Evolutionary conservation across 1,139 yeast genomes (phyloP).

Genomic region (Candida frijolesensis): DNA sequence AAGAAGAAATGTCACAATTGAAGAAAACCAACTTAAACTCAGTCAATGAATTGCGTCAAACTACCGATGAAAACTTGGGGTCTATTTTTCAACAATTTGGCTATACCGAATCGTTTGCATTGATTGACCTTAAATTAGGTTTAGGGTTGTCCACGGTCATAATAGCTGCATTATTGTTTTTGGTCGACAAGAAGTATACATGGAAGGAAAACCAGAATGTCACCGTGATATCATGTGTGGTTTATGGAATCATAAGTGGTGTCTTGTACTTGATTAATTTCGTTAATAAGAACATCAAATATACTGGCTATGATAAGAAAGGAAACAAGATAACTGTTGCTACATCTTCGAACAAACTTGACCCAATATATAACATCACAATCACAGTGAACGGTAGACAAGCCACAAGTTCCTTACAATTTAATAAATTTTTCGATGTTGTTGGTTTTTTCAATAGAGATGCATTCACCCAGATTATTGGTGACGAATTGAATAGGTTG

Average conservation of each 20-base stretch:
- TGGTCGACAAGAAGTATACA: constrained; percentile 62
- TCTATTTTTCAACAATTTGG: constrained; percentile 56
- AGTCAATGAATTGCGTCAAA: constrained; percentile 47
- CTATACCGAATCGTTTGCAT: constrained; percentile 58
- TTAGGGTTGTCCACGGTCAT: constrained; percentile 70
- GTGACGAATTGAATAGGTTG: constrained; percentile 27
- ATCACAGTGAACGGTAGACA: constrained; percentile 31
- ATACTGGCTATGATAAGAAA: constrained; percentile 51
- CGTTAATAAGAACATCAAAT: constrained; percentile 55
- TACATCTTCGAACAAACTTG: constrained; percentile 41
- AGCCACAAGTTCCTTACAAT: constrained; percentile 27
- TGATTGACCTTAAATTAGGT: constrained; percentile 64
- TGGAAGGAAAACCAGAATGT: constrained; percentile 42
- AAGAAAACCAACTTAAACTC: constrained; percentile 37
- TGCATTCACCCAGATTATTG: constrained; percentile 35
- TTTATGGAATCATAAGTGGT: constrained; percentile 57
- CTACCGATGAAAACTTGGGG: constrained; percentile 52
- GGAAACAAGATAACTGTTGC: constrained; percentile 39
- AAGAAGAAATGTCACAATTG: constrained; percentile 22
- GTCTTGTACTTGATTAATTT: constrained; percentile 48
- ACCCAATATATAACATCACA: constrained; percentile 45
- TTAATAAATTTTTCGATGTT: constrained; percentile 48
- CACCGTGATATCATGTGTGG: constrained; percentile 40
- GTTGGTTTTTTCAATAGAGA: constrained; percentile 49
- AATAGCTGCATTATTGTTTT: constrained; percentile 66